Percentiles rank a stretch among this genome's conserved stretches.
These are phyloP conservation scores for Lachnellula hyalina DNA, from an alignment of 2,329 filamentous ascomycete species.

Conservation along the genomic window DNA sequence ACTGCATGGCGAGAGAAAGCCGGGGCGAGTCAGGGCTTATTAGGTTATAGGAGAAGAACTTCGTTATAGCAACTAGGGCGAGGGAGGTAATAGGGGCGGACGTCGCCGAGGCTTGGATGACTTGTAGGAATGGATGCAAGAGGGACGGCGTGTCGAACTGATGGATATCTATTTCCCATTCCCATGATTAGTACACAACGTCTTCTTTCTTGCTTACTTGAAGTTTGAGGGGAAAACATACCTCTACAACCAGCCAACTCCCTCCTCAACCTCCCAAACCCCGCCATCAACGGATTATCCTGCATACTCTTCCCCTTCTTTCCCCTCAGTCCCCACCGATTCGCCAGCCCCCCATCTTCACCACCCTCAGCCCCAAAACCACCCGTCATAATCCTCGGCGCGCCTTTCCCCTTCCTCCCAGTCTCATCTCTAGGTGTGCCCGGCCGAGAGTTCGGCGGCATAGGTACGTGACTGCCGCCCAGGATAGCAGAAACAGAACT, in stretches of 20 bases:
- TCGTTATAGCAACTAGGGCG: constrained; percentile 86
- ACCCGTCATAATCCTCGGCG: constrained; percentile 14
- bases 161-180: constrained; percentile 63
- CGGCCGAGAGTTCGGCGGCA: constrained; percentile 45
- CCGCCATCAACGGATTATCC: constrained; percentile 93
- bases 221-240: constrained; percentile 32
- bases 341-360: constrained; percentile 59
- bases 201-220: not conserved
- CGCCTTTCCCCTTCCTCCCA: constrained; percentile 19
- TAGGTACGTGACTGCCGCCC: constrained; percentile 57
- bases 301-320: constrained; percentile 97
- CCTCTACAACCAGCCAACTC: constrained; percentile 83
- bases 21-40: constrained; percentile 80
- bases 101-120: constrained; percentile 93
- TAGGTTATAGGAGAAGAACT: constrained; percentile 94
- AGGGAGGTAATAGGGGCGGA: constrained; percentile 95
- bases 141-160: constrained; percentile 85
- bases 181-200: constrained; percentile 23
- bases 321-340: constrained; percentile 87
- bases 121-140: constrained; percentile 89
- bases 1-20: constrained; percentile 87
- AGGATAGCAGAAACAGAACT: constrained; percentile 95
- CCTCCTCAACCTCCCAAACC: constrained; percentile 82
- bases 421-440: constrained; percentile 29
- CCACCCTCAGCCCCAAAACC: constrained; percentile 34